Base-by-base conservation (phyloP, 1,284 basidiomycete genomes). In the Sporisorium sorghi region DNA sequence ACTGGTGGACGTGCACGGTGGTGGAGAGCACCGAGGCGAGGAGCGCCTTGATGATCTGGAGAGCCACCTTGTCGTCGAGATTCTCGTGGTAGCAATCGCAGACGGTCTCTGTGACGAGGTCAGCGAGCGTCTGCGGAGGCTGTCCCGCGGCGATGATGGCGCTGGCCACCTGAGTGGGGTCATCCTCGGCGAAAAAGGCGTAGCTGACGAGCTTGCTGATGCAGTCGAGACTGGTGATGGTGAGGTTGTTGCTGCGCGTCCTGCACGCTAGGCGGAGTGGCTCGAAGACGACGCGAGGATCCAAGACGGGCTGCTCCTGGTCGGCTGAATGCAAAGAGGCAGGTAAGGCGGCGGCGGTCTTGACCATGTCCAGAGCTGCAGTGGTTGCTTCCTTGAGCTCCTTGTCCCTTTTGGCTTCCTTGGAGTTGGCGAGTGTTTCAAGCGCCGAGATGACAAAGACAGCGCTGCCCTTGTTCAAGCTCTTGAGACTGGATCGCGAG, bases 1-100 rank as follows among this genome's bases (percentile, higher is more conserved):
- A 77, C 66, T 84, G 83, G 46, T 83, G 82, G 11, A 83, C 82
- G 32, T 78, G 80, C 39, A 82, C 76, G 19, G 64, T 62, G 15
- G 77, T 80, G 5, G 81, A 82, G 3, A 84, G 62, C 23, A 84
- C 81, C 17, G 79, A 78, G 4, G 82, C 75, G 10, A 84, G 76
- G 7, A 84, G 74, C 10, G 83, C 83, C 73, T 84, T 84, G 73
- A 84, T 81, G 70, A 84, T 83, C 63, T 84, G 83, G 40, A 84
- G 68, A 4, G 72, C 71, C 3, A 83, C 62, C 37, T 76, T 76
- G 60, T 83, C 82, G 67, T 83, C 82, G 30, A 81, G 28, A 24
- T 64, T 77, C 40, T 83, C 82, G 23, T 78, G 70, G 40, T 81
- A 84, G 52, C 73, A 76, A 21, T 82, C 76, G 63, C 83, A 84